Evolutionary conservation across 2,329 filamentous ascomycete genomes (phyloP), one percentile per base, ranked within the genome.

Genomic region (Teratosphaeria nubilosa): DNA sequence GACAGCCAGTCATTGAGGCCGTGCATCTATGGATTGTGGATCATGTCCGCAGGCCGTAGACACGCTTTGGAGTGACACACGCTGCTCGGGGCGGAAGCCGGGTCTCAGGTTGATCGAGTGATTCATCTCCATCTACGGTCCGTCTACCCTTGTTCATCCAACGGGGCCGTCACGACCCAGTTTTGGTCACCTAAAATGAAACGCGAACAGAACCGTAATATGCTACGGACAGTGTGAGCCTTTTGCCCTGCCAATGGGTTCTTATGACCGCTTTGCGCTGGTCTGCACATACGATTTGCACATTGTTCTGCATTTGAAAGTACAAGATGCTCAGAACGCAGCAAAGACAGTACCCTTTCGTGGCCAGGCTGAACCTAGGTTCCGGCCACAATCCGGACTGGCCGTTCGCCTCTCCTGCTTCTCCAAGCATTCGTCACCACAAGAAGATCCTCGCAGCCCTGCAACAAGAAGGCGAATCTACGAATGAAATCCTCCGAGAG

Each of bases 341-440:
- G 11, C 9, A 41, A 41, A 41, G 10, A 30, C 27, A 30, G 5
- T 30, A 30, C 27, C 27, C 27, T 30, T 7, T 30, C 7, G 27
- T 30, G 27, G 27, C 27, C 27, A 30, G 27, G 5, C 27, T 7
- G 27, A 30, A 30, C 2, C 27, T 7, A 30, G 7, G 27, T 30
- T 30, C 27, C 5, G n/a, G n/a, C 41, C n/a, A n/a, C n/a, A 48
- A 22, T n/a, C 6, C n/a, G 16, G 22, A 20, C 10, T 48, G 41
- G 20, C 41, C 20, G n/a, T 53, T 74, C 71, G 9, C 71, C 72
- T 51, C 72, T 62, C 45, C 59, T 59, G 54, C 55, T 60, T 57
- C 76, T 64, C 75, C 76, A 78, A 22, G 64, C 58, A 64, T 78
- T 77, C 5, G 75, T 78, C 20, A 69, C 69, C 24, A 63, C 63